Percentiles rank a stretch among this genome's conserved stretches.
Conservation (phyloP, 306 rosid genomes). For the Trifolium dubium region DNA sequence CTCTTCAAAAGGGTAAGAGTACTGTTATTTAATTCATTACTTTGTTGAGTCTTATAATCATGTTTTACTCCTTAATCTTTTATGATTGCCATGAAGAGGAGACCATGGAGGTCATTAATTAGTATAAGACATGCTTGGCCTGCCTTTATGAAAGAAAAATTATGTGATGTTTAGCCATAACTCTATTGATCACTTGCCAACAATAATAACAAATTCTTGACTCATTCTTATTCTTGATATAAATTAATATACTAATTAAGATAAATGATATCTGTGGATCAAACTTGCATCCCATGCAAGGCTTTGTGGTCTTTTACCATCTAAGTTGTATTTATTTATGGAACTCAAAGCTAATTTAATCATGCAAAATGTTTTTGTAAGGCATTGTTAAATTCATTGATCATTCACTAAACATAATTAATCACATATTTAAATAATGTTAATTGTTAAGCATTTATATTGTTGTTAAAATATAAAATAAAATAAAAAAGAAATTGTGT, state of each 20-base stretch:
- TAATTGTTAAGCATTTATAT: no score
- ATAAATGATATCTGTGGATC: constrained; percentile 27
- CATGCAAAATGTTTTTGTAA: no score
- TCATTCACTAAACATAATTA: no score
- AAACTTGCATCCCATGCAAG: no score
- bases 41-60: constrained; percentile 50
- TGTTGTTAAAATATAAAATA: no score
- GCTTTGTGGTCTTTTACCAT: no score
- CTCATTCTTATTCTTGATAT: not conserved
- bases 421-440: no score
- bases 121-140: constrained; percentile 63
- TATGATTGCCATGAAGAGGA: constrained; percentile 56
- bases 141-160: constrained; percentile 57
- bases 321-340: no score
- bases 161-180: constrained; percentile 38
- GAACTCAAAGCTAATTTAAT: no score
- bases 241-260: not conserved
- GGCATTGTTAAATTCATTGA: no score
- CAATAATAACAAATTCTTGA: constrained; percentile 20
- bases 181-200: constrained; percentile 36
- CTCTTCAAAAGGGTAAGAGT: constrained; percentile 41
- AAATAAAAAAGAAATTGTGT: no score
- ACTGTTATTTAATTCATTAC: constrained; percentile 44
- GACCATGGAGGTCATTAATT: constrained; percentile 49
- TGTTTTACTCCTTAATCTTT: constrained; percentile 44